Conservation (phyloP, 2,329 filamentous ascomycete species). For the Ophiostoma sp. region DNA sequence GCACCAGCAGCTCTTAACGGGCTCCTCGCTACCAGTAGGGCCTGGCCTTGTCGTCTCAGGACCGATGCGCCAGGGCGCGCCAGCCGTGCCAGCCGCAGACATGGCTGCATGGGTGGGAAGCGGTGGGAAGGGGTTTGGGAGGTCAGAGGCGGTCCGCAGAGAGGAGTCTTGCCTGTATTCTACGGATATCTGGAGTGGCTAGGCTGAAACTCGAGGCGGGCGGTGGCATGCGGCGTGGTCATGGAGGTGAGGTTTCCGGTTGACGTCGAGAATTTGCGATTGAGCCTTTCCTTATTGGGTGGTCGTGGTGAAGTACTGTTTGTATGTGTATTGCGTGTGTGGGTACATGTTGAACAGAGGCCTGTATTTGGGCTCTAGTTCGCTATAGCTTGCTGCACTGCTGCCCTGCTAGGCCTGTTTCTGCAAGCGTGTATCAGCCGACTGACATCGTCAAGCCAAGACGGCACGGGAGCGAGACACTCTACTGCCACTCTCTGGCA, state of each 20-base stretch:
- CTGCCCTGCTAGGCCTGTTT: not conserved
- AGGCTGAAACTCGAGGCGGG: not conserved
- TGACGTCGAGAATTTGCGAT: slow-evolving; percentile 12
- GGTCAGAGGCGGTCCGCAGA: not conserved
- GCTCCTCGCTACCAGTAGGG: not conserved
- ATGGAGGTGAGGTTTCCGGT: not conserved
- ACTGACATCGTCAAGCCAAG: not conserved
- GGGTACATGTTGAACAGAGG: not conserved
- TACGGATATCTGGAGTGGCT: not conserved
- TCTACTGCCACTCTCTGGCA: not conserved
- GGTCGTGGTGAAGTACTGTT: not conserved
- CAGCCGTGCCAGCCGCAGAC: slow-evolving; percentile 32
- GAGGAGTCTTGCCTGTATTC: not conserved
- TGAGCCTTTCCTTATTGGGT: slow-evolving; percentile 20
- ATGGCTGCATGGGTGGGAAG: slow-evolving; percentile 34
- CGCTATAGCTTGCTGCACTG: not conserved
- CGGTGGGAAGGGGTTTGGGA: not conserved
- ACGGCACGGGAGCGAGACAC: not conserved
- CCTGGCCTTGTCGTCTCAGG: slow-evolving; percentile 9
- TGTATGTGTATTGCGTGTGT: not conserved
- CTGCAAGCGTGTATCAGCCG: not conserved
- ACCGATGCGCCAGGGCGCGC: slow-evolving; percentile 28
- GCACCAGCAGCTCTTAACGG: not conserved
- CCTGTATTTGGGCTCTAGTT: not conserved
- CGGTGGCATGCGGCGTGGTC: not conserved